phyloP scores from a whole-genome alignment of 768 basidiomycete species.

The Amanita pseudoporphyria region DNA sequence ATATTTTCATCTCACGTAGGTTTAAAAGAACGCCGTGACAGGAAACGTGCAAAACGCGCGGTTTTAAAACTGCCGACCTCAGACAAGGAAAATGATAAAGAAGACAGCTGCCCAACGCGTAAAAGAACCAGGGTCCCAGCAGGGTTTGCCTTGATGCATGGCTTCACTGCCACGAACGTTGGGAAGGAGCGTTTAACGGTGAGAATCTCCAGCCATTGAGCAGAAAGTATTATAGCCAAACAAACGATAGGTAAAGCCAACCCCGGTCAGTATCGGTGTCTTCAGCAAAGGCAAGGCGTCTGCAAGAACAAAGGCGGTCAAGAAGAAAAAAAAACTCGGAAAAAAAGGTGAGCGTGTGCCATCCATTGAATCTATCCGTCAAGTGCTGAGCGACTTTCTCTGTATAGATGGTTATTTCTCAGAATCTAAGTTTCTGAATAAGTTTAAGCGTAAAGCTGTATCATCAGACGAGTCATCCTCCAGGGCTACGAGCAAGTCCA shows the following conservation, averaged over 20 bases:
- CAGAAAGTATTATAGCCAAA: no score
- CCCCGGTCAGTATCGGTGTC: slow-evolving; percentile 37
- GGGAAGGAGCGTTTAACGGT: slow-evolving; percentile 57
- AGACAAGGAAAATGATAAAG: slow-evolving; percentile 14
- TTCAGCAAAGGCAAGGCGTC: slow-evolving; percentile 64
- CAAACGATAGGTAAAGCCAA: slow-evolving; percentile 32
- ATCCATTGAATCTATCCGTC: not conserved
- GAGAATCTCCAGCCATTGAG: slow-evolving; percentile 12
- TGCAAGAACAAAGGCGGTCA: slow-evolving; percentile 21
- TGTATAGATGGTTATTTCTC: slow-evolving; percentile 25
- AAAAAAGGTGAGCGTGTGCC: slow-evolving; percentile 22
- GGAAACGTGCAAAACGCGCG: slow-evolving; percentile 47
- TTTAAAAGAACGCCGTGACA: slow-evolving; percentile 53
- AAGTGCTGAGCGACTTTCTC: not conserved
- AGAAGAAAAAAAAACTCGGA: slow-evolving; percentile 12
- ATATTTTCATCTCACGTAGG: slow-evolving; percentile 31
- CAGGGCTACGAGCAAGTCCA: not conserved
- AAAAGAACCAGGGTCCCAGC: slow-evolving; percentile 26
- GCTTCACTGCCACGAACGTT: slow-evolving; percentile 53
- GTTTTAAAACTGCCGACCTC: slow-evolving; percentile 30
- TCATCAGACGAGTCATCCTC: not conserved
- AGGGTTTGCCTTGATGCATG: slow-evolving; percentile 59
- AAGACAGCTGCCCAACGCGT: slow-evolving; percentile 11
- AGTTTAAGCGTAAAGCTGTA: not conserved
- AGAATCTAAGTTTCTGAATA: slow-evolving; percentile 36